Conservation (phyloP, 192 early-diverging fungal genomes). For the Mortierella antarctica region DNA sequence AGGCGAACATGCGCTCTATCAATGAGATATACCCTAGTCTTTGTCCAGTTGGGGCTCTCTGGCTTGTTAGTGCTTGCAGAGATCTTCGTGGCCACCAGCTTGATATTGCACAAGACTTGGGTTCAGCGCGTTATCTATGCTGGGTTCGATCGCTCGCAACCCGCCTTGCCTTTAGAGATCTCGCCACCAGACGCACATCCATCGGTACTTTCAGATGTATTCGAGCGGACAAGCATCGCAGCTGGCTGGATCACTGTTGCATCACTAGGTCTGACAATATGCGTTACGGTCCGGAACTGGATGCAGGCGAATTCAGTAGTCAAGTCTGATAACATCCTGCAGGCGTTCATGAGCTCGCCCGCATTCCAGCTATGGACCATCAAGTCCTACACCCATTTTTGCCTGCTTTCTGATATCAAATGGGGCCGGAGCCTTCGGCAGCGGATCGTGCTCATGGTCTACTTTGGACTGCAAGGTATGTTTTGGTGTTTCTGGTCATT, state of each 20-base stretch:
- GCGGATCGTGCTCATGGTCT: constrained; percentile 17
- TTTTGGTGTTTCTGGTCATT: neutral
- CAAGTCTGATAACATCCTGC: constrained; percentile 32
- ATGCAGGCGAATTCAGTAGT: constrained; percentile 26
- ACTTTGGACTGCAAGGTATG: constrained; percentile 48
- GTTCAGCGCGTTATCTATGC: constrained; percentile 3
- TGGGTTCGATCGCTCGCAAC: neutral
- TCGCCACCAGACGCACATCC: neutral
- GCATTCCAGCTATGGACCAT: constrained; percentile 39
- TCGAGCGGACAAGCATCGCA: neutral
- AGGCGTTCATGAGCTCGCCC: constrained; percentile 25
- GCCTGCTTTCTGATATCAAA: constrained; percentile 21
- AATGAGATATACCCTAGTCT: constrained; percentile 16
- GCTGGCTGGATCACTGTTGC: constrained; percentile 33
- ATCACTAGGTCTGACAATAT: constrained; percentile 22
- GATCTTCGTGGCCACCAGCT: constrained; percentile 12
- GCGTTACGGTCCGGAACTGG: constrained; percentile 34
- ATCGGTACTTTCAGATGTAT: neutral
- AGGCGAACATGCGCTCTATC: constrained; percentile 18
- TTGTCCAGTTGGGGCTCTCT: constrained; percentile 6
- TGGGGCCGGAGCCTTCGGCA: constrained; percentile 35
- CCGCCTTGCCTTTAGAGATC: neutral
- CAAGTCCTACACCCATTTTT: constrained; percentile 47
- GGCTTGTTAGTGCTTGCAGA: constrained; percentile 15
- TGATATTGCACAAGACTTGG: constrained; percentile 31